Conservation (phyloP, 192 early-diverging fungal genomes). For the Coemansia sp. region DNA sequence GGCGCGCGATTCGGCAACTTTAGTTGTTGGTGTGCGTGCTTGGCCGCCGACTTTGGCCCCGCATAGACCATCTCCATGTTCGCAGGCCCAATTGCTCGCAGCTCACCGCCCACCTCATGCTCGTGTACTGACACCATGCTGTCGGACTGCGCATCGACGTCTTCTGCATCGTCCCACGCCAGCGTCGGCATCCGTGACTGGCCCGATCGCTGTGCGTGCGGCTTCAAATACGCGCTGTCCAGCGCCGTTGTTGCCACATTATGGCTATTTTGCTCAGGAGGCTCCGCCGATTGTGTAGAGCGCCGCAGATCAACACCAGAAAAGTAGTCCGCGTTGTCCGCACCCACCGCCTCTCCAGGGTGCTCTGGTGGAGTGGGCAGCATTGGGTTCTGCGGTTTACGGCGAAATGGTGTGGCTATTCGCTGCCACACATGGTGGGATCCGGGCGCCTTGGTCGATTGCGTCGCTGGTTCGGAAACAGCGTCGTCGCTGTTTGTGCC, state of each 20-base stretch:
- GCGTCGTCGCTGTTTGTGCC: neutral
- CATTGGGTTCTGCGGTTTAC: neutral
- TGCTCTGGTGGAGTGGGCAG: neutral
- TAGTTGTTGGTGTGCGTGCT: constrained; percentile 2
- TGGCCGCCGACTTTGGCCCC: neutral
- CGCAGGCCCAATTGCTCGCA: constrained; percentile 25
- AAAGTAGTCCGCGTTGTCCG: neutral
- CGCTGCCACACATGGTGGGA: constrained; percentile 2
- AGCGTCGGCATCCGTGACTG: neutral
- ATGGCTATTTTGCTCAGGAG: neutral
- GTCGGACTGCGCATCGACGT: constrained; percentile 6
- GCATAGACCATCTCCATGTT: neutral
- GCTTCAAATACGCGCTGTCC: neutral
- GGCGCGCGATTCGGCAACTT: neutral
- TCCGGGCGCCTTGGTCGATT: neutral
- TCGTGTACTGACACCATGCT: constrained; percentile 25
- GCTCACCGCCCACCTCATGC: neutral
- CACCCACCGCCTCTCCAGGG: neutral
- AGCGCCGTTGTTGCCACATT: neutral
- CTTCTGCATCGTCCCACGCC: neutral
- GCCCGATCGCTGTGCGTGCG: neutral
- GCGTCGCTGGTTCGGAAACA: neutral
- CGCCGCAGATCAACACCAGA: neutral
- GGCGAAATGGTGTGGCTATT: constrained; percentile 7
- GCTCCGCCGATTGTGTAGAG: neutral